Evolutionary conservation across 2,329 filamentous ascomycete species (phyloP).

Genomic region (Talaromyces marneffei): DNA sequence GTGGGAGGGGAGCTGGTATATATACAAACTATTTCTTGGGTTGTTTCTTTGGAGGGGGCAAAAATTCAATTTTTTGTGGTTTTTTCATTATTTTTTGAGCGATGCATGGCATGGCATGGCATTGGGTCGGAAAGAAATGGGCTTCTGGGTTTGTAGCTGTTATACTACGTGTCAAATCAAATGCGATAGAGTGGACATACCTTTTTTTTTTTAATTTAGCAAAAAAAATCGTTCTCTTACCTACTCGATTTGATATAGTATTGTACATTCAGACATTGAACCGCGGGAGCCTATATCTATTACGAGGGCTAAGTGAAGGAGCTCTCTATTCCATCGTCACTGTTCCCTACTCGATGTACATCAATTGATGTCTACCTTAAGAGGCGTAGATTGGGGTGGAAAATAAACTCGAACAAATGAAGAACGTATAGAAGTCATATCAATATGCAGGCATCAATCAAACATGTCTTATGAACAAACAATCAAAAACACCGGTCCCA

Average conservation of each 20-base stretch:
- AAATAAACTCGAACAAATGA: neutral
- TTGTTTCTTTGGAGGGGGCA: neutral
- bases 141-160: conserved; percentile 8
- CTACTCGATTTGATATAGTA: too few species aligned
- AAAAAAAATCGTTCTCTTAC: neutral
- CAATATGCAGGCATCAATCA: neutral
- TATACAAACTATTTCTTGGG: conserved; percentile 9
- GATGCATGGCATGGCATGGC: conserved; percentile 16
- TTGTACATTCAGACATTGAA: too few species aligned
- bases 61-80: conserved; percentile 7
- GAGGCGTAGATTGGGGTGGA: too few species aligned
- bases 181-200: conserved; percentile 14
- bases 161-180: conserved; percentile 4
- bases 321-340: too few species aligned
- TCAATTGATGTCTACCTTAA: too few species aligned
- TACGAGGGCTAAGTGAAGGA: too few species aligned
- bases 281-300: too few species aligned
- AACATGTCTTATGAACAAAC: neutral
- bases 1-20: conserved; percentile 10
- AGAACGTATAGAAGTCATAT: neutral
- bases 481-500: neutral
- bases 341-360: too few species aligned
- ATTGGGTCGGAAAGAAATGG: conserved; percentile 15
- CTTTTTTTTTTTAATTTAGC: neutral
- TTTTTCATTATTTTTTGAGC: conserved; percentile 12